Evolutionary conservation across 1,139 yeast species (phyloP), one percentile per base, ranked within the genome.

Genomic region (Scheffersomyces lignicola): DNA sequence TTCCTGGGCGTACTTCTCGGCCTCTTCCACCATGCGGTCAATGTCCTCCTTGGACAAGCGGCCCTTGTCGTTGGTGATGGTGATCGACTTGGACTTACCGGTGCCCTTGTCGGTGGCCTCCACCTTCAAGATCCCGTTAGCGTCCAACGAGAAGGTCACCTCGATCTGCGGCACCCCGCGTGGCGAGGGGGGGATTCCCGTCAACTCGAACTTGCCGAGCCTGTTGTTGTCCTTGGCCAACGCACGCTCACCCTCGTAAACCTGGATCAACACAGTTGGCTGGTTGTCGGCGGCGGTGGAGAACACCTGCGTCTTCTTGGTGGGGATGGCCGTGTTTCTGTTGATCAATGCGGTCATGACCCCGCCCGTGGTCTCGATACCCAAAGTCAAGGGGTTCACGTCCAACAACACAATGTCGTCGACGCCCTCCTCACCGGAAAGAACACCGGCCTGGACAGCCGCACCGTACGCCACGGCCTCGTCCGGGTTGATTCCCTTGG

Each of bases 41-140:
- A 87, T 87, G 43, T 87, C 95, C 45, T 87, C 95, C 71, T 85
- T 85, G 43, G 96, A 76, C 60, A 92, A 79, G 76, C 97, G 86
- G 58, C 97, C 97, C 78, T 90, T 89, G 67, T 92, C 97, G 64
- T 92, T 92, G 57, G 92, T 87, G 66, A 92, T 92, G 45, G 96
- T 87, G 58, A 92, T 87, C 45, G 95, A 83, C 68, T 92, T 88
- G 41, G 92, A 80, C 72, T 89, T 89, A 70, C 74, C 74, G 39
- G 73, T 68, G 36, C 73, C 73, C 55, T 68, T 69, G 47, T 68
- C 74, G 39, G 58, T 49, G 27, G 74, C 74, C 48, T 64, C 71
- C 44, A 68, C 74, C 55, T 66, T 68, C 49, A 68, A 65, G 48
- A 68, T 67, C 57, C 74, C 74, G 52, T 68, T 68, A 50, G 74